phyloP scores from a whole-genome alignment of 1,284 basidiomycete species.

The Austroboletus novae-zelandiae region DNA sequence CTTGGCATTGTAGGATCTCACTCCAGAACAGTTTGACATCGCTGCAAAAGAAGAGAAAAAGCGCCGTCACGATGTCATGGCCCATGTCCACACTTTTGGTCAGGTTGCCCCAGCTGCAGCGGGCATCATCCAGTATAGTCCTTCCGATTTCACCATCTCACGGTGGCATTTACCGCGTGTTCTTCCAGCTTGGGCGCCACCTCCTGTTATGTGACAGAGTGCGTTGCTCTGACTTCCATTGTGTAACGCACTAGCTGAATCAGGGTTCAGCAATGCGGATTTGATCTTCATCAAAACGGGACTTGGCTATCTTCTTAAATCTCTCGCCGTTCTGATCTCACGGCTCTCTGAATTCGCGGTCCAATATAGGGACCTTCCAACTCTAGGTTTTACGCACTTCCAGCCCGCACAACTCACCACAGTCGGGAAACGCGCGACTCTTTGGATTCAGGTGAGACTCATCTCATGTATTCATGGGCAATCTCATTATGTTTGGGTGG shows the following conservation, averaged over 20 bases:
- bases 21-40: constrained; percentile 87
- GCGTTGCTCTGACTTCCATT: constrained; percentile 30
- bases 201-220: constrained; percentile 99
- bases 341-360: constrained; percentile 80
- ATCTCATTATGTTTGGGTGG: not conserved
- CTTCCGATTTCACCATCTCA: constrained; percentile 5
- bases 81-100: constrained; percentile 97
- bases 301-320: constrained; percentile 81
- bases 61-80: constrained; percentile 99
- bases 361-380: constrained; percentile 76
- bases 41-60: constrained; percentile 97
- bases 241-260: constrained; percentile 14
- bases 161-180: constrained; percentile 8
- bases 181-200: constrained; percentile 83
- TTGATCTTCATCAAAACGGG: constrained; percentile 94
- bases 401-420: constrained; percentile 98
- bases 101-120: constrained; percentile 92
- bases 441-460: constrained; percentile 84
- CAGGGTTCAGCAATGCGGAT: constrained; percentile 79
- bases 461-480: not conserved
- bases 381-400: constrained; percentile 98
- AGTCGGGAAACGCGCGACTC: constrained; percentile 97
- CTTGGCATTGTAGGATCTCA: constrained; percentile 56
- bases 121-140: constrained; percentile 86
- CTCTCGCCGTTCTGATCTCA: constrained; percentile 87